Conservation (phyloP, 768 basidiomycete genomes). For the Mycena sanguinolenta region DNA sequence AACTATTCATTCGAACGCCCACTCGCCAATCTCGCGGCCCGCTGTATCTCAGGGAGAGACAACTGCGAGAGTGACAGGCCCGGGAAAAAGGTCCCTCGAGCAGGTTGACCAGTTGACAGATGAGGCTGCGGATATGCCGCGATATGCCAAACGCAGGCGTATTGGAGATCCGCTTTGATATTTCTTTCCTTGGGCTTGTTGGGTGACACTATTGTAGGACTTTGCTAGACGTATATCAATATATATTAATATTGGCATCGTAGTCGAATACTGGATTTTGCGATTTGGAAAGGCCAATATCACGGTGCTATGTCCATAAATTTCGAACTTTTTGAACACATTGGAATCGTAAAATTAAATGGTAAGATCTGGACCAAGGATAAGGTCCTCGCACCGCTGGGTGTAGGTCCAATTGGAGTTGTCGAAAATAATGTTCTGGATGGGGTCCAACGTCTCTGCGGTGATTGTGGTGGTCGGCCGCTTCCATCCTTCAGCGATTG, state of each 20-base stretch:
- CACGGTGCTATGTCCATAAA: no score
- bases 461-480: no score
- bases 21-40: not conserved
- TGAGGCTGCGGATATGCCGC: not conserved
- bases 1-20: not conserved
- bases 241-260: no score
- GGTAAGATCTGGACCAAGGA: constrained; percentile 6
- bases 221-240: not conserved
- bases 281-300: no score
- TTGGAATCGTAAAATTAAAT: not conserved
- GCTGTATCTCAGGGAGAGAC: not conserved
- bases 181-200: no score
- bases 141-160: constrained; percentile 13
- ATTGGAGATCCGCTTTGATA: no score
- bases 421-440: not conserved
- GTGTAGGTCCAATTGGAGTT: not conserved
- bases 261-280: not conserved
- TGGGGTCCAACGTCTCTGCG: not conserved
- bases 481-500: no score
- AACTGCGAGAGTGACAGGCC: not conserved
- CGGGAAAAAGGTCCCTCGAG: constrained; percentile 1
- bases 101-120: not conserved
- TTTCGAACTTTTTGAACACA: no score
- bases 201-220: no score
- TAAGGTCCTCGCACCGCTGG: constrained; percentile 6